Evolutionary conservation across 352 stramenopile genomes (phyloP).

Genomic region (Pilasporangium apinafurcum): DNA sequence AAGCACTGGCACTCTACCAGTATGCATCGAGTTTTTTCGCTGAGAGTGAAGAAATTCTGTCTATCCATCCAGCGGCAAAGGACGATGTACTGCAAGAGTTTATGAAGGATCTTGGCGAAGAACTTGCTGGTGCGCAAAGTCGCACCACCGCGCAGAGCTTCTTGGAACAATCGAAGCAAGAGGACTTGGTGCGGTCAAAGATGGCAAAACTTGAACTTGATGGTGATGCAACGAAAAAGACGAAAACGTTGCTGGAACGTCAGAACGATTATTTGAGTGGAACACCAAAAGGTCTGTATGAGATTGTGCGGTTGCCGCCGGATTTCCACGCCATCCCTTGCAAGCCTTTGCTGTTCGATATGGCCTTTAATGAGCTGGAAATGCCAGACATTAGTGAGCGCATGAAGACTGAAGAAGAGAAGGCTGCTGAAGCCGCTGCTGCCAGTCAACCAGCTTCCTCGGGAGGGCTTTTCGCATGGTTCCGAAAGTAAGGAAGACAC

Average conservation of each 20-base stretch:
- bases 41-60: conserved; percentile 55
- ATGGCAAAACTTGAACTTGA: conserved; percentile 52
- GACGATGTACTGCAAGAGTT: conserved; percentile 61
- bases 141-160: conserved; percentile 72
- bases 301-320: conserved; percentile 61
- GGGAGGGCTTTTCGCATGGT: conserved; percentile 71
- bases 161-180: conserved; percentile 45
- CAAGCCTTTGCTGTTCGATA: conserved; percentile 81
- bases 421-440: conserved; percentile 38
- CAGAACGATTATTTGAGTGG: conserved; percentile 48
- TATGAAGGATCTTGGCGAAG: conserved; percentile 44
- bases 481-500: conserved; percentile 73
- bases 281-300: conserved; percentile 40
- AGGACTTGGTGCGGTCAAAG: conserved; percentile 52
- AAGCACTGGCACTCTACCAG: conserved; percentile 67
- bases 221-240: conserved; percentile 4
- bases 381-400: conserved; percentile 71
- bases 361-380: conserved; percentile 78
- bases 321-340: conserved; percentile 54
- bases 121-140: conserved; percentile 58
- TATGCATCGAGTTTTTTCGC: conserved; percentile 54
- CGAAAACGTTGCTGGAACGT: conserved; percentile 40
- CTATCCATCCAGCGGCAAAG: conserved; percentile 45
- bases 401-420: conserved; percentile 73
- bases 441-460: conserved; percentile 21